Percentiles rank a stretch among this genome's conserved stretches.
Conservation (phyloP, 202 grass and related monocot genomes). For the Saccharum hybrid region DNA sequence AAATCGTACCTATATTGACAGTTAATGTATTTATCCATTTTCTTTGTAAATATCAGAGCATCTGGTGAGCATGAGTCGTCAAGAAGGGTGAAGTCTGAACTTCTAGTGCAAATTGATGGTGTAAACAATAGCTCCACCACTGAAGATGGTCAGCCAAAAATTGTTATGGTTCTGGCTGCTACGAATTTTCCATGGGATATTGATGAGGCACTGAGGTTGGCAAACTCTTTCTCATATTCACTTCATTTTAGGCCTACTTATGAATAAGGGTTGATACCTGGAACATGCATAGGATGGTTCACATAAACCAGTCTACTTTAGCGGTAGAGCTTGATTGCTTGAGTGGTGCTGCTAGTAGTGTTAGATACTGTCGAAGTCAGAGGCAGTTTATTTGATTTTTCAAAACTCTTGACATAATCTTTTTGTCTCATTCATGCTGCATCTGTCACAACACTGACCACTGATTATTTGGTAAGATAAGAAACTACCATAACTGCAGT, state of each 20-base stretch:
- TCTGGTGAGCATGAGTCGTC: slow-evolving; percentile 99
- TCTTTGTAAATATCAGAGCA: slow-evolving; percentile 59
- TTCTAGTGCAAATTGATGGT: slow-evolving; percentile 97
- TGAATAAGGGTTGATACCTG: slow-evolving; percentile 23
- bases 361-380: not conserved
- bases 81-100: slow-evolving; percentile 99
- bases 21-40: slow-evolving; percentile 31
- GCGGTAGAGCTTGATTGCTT: slow-evolving; percentile 38
- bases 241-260: slow-evolving; percentile 32
- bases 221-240: slow-evolving; percentile 34
- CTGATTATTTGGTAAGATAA: not conserved
- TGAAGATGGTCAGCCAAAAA: slow-evolving; percentile 94
- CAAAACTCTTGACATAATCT: not conserved
- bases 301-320: not conserved
- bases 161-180: slow-evolving; percentile 99
- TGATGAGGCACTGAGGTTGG: slow-evolving; percentile 96
- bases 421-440: slow-evolving; percentile 14
- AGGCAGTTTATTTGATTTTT: slow-evolving; percentile 18
- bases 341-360: slow-evolving; percentile 23
- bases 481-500: slow-evolving; percentile 5
- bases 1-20: slow-evolving; percentile 1
- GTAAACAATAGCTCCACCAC: slow-evolving; percentile 90
- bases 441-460: not conserved
- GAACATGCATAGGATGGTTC: slow-evolving; percentile 14
- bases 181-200: slow-evolving; percentile 99